Percentiles rank a stretch among this genome's conserved stretches.
Evolutionary conservation across 2,329 filamentous ascomycete species (phyloP).

Genomic region (Hypoxylon sp.): DNA sequence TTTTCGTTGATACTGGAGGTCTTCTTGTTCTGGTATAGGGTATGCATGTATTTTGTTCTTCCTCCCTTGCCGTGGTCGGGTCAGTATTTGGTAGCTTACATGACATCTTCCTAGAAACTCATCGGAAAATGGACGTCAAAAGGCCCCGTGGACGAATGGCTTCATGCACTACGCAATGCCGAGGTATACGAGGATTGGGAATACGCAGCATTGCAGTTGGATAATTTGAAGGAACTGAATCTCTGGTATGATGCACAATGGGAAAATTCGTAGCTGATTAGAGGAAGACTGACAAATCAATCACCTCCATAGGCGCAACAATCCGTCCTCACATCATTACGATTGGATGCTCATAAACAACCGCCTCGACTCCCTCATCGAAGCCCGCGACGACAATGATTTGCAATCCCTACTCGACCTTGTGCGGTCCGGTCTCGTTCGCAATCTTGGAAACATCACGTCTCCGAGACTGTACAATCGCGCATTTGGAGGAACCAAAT

Average conservation of each 20-base stretch:
- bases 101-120: conserved; percentile 64
- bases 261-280: neutral
- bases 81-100: conserved; percentile 33
- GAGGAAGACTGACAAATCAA: neutral
- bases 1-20: conserved; percentile 70
- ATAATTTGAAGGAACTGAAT: conserved; percentile 81
- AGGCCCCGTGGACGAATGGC: conserved; percentile 70
- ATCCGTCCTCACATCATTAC: conserved; percentile 81
- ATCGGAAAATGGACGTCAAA: conserved; percentile 72
- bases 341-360: conserved; percentile 86
- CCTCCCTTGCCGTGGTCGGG: neutral
- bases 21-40: conserved; percentile 68
- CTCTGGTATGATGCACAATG: conserved; percentile 78
- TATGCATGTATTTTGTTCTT: conserved; percentile 42
- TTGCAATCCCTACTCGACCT: conserved; percentile 79
- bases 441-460: conserved; percentile 92
- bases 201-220: conserved; percentile 81
- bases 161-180: conserved; percentile 71
- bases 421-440: conserved; percentile 78
- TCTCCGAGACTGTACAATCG: conserved; percentile 82
- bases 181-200: conserved; percentile 86
- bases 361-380: conserved; percentile 74
- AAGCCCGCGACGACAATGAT: conserved; percentile 75
- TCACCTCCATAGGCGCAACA: conserved; percentile 71
- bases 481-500: conserved; percentile 87